A percentile compares a stretch with the other conserved stretches of the same genome.
Evolutionary conservation across 345 rosid genomes (phyloP).

Genomic region (Populus deltoides): DNA sequence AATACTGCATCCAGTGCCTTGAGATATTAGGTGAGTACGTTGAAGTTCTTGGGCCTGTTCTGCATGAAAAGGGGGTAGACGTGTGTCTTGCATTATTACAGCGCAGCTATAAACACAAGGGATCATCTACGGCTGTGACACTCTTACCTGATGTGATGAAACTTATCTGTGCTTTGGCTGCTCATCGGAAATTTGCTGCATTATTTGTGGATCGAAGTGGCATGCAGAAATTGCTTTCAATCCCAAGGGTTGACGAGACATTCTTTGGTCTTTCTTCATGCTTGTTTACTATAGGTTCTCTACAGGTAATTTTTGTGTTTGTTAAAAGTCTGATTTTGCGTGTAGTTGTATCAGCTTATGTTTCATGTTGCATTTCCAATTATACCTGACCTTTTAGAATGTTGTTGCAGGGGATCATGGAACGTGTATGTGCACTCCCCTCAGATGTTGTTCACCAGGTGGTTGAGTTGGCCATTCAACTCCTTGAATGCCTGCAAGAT

Average conservation of each 20-base stretch:
- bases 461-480: slow-evolving; percentile 84
- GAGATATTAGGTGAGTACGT: slow-evolving; percentile 91
- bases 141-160: slow-evolving; percentile 95
- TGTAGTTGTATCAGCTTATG: background rate
- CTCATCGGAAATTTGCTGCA: slow-evolving; percentile 96
- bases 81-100: slow-evolving; percentile 82
- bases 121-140: slow-evolving; percentile 36
- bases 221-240: slow-evolving; percentile 83
- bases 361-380: background rate
- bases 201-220: slow-evolving; percentile 97
- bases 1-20: slow-evolving; percentile 89
- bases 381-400: slow-evolving; percentile 12
- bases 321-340: background rate
- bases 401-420: slow-evolving; percentile 82
- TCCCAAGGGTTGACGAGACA: slow-evolving; percentile 68
- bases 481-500: slow-evolving; percentile 83
- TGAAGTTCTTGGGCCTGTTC: slow-evolving; percentile 95
- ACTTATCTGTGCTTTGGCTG: slow-evolving; percentile 96
- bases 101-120: slow-evolving; percentile 51
- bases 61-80: slow-evolving; percentile 95
- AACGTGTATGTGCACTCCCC: slow-evolving; percentile 96
- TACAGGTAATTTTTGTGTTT: slow-evolving; percentile 59
- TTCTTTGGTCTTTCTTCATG: slow-evolving; percentile 92
- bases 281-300: slow-evolving; percentile 83
- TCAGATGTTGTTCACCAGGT: slow-evolving; percentile 69